Conservation (phyloP, 2,329 filamentous ascomycete species). For the Trichoderma breve region DNA sequence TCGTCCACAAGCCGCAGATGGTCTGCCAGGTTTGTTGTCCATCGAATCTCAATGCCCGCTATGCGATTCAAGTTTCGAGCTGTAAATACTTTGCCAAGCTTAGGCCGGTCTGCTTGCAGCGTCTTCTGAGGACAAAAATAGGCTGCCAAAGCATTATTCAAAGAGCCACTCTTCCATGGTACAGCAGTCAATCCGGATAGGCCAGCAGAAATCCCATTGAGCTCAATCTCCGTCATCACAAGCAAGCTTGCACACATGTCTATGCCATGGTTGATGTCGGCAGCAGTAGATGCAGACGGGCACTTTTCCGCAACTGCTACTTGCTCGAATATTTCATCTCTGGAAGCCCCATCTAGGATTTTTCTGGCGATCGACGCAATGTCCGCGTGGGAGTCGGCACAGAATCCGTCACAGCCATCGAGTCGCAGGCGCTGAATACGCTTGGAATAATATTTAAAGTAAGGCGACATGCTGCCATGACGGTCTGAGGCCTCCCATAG, state of each 20-base stretch:
- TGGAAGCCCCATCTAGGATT: neutral
- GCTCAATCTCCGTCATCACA: conserved; percentile 2
- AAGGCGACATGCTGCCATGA: neutral
- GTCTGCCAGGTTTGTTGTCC: conserved; percentile 42
- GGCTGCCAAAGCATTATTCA: neutral
- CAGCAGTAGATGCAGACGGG: neutral
- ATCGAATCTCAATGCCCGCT: conserved; percentile 36
- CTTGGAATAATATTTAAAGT: conserved; percentile 4
- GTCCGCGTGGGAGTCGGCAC: neutral
- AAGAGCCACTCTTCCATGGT: neutral
- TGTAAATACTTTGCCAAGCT: conserved; percentile 13
- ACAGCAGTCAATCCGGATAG: neutral
- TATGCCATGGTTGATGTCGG: neutral
- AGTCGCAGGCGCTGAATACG: neutral
- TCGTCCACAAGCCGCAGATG: conserved; percentile 40
- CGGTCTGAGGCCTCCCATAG: conserved; percentile 1
- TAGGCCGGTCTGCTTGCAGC: neutral
- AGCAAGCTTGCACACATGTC: conserved; percentile 14
- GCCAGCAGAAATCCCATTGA: neutral
- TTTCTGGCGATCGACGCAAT: neutral
- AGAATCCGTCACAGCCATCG: neutral
- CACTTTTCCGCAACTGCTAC: neutral
- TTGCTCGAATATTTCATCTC: neutral
- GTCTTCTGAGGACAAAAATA: neutral
- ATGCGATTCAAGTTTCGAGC: conserved; percentile 26